Base-by-base conservation (phyloP, 75 land plant species). In the Pinus albicaulis region DNA sequence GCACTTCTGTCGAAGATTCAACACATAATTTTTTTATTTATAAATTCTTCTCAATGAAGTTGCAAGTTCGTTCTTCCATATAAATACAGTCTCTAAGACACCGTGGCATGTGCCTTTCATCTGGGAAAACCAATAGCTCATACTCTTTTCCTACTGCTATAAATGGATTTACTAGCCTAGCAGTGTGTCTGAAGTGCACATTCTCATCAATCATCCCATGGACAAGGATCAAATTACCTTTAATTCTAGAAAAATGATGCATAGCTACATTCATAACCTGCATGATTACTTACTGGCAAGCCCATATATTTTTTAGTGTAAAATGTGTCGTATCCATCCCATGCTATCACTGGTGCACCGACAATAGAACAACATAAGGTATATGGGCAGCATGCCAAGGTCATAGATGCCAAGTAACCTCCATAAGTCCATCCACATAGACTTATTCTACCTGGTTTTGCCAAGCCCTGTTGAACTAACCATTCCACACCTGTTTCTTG, bases 301-400 rank as follows among this genome's bases (percentile, higher is more conserved):
- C 99, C 99, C 98, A 97, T 90, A 85, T 94, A 97, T 59, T 94
- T 97, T 59, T 97, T 98, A 0, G 99, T 97, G 82, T 97, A 97
- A 78, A 86, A 92, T 17, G 99, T 94, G 78, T 97, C 99, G 64
- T 97, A 97, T 25, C 98, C 99, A 80, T 97, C 99, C 98, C 98
- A 97, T 19, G 98, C 77, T 41, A 98, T 97, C 57, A 97, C 99
- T 0, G 99, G 99, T 34, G 99, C 99, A 59, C 99, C 99, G 25
- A 93, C 87, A 3, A 94, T 88, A n/a, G 97, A 94, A 85, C 96
- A 96, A 0, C 73, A n/a, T 76, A 92, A 93, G 3, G 81, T 78
- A 12, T 96, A 90, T 1, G 99, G 91, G 76, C 86, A 96, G 76
- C 89, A 89, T 24, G 91, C 90, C 89, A 36, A 90, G 91, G 58